Base-by-base conservation (phyloP, 2,329 filamentous ascomycete species). In the Phaeosphaeria sp. region DNA sequence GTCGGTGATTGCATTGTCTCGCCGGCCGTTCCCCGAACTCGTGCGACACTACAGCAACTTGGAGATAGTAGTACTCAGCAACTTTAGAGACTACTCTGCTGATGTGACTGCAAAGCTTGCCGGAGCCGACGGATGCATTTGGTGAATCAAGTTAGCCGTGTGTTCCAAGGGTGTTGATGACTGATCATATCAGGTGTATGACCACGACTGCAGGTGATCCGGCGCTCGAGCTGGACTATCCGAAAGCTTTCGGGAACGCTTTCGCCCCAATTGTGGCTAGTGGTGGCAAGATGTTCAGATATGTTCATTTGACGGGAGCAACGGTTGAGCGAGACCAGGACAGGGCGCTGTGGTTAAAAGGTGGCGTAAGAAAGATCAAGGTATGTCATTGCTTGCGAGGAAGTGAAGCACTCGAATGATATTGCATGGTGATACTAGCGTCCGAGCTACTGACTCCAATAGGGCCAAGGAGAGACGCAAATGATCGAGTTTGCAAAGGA, bases 121-220 rank as follows among this genome's bases (percentile, higher is more conserved):
- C 17, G 60, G 58, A 20, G 52, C 61, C 6, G 58, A 64, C 30
- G 60, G 50, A 39, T 65, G 58, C 41, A 62, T 67, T 25, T 68
- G 58, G 56, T 65, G 63, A n/a, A 25, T n/a, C 15, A 25, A 46
- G 17, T 25, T 25, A 17, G 44, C 10, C 9, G 22, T 42, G 44
- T 18, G 20, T 36, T 36, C 13, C 30, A 36, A 36, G 13, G 5
- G 22, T 42, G 22, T 36, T 27, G 46, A 52, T 41, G 36, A 52
- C 56, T 65, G 52, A 65, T 52, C 15, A 23, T 10, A 41, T 25
- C 54, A 67, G 57, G 58, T 63, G 59, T 53, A 65, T 65, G 65
- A 64, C 56, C 33, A 65, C 59, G 11, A 60, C 62, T n/a, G 59
- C 52, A 22, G 55, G 50, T 22, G 54, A 65, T 54, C 46, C 58